phyloP scores from a whole-genome alignment of 2,329 filamentous ascomycete genomes.

The Berkeleyomyces basicola region DNA sequence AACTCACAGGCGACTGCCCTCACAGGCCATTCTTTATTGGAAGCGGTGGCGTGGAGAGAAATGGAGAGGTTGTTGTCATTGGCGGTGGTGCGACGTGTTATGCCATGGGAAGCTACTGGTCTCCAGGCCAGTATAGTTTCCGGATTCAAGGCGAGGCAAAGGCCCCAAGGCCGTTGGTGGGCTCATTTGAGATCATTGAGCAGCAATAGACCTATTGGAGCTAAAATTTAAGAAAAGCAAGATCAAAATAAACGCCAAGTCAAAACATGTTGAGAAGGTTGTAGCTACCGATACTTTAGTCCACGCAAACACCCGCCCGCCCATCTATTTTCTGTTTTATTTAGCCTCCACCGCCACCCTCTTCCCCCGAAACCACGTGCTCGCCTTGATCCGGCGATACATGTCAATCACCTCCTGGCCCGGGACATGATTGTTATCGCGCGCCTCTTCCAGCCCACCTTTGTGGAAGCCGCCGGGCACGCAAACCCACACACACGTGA shows the following conservation, averaged over 20 bases:
- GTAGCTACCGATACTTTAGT: not conserved
- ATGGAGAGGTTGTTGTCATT: conserved; percentile 38
- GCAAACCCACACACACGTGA: conserved; percentile 30
- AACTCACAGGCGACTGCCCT: conserved; percentile 1
- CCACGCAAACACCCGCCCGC: not conserved
- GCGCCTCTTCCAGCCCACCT: conserved; percentile 27
- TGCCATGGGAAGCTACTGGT: conserved; percentile 80
- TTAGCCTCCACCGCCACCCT: not conserved
- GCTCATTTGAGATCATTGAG: not conserved
- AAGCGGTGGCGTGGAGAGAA: conserved; percentile 35
- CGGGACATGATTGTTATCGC: conserved; percentile 18
- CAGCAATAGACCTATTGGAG: not conserved
- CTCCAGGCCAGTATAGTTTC: conserved; percentile 36
- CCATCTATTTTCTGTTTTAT: not conserved
- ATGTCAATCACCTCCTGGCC: conserved; percentile 1
- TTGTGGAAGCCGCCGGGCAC: conserved; percentile 25
- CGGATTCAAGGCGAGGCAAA: too few relatives aligned
- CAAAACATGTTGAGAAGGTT: not conserved
- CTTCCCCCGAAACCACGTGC: not conserved
- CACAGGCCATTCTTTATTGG: conserved; percentile 52
- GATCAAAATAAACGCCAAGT: not conserved
- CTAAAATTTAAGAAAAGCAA: not conserved
- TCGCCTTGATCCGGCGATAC: not conserved
- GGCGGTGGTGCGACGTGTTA: conserved; percentile 82
- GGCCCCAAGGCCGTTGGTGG: not conserved